A percentile compares a stretch with the other conserved stretches of the same genome.
phyloP scores from a whole-genome alignment of 1,139 yeast genomes.

The Hyphopichia wangnamkhiaoensis region DNA sequence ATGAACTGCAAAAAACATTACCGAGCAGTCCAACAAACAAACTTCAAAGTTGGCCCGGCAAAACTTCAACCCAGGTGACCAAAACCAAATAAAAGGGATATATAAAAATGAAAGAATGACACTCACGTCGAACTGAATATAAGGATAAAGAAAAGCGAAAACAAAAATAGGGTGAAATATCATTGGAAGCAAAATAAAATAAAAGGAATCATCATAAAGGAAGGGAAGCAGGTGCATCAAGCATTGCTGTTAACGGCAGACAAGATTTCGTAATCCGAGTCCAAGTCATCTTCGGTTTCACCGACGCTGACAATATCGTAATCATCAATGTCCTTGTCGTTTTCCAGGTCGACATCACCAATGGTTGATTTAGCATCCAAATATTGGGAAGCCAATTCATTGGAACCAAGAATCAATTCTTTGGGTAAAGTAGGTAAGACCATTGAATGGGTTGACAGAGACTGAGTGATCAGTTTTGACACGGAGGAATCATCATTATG shows the following conservation, averaged over 20 bases:
- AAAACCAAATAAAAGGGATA: neutral
- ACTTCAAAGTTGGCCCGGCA: no score
- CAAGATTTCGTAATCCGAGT: slow-evolving; percentile 43
- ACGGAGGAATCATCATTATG: no score
- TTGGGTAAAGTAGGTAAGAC: slow-evolving; percentile 38
- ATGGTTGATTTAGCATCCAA: slow-evolving; percentile 22
- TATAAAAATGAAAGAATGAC: neutral
- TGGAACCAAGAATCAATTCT: slow-evolving; percentile 20
- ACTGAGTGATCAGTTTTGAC: neutral
- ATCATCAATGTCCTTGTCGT: slow-evolving; percentile 22
- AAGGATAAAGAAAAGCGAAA: neutral
- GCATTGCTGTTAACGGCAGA: slow-evolving; percentile 27
- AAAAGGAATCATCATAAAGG: neutral
- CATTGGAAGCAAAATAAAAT: neutral
- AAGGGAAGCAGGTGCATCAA: neutral
- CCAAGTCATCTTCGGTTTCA: slow-evolving; percentile 26
- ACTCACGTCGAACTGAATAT: neutral
- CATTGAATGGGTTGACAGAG: slow-evolving; percentile 31
- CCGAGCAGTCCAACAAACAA: no score
- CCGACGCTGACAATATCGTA: slow-evolving; percentile 36
- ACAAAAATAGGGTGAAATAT: neutral
- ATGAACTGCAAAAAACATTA: no score
- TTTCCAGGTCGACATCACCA: slow-evolving; percentile 6
- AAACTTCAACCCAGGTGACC: no score
- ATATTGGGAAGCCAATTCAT: slow-evolving; percentile 19